Evolutionary conservation across 2,329 filamentous ascomycete genomes (phyloP).

Genomic region (Cytospora piceicola): DNA sequence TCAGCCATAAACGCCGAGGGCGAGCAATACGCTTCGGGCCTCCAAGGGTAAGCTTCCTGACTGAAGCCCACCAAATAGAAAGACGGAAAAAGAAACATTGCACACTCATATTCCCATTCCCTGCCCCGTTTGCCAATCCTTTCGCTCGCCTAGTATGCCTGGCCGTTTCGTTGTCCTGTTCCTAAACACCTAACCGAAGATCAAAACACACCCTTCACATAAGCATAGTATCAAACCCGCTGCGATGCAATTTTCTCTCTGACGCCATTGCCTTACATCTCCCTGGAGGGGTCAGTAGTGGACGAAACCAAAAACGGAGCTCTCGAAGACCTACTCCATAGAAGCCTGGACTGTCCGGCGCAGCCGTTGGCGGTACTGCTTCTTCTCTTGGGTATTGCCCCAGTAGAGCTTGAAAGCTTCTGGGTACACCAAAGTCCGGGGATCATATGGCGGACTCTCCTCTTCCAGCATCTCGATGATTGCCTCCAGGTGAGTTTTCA

Average conservation of each 20-base stretch:
- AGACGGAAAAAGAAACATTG: constrained; percentile 6
- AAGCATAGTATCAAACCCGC: constrained; percentile 15
- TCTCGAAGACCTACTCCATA: constrained; percentile 53
- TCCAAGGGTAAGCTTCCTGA: neutral
- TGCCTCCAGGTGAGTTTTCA: constrained; percentile 80
- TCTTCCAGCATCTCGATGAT: constrained; percentile 86
- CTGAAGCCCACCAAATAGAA: constrained; percentile 8
- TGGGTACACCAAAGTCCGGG: constrained; percentile 81
- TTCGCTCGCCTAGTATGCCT: constrained; percentile 22
- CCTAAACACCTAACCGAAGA: constrained; percentile 22
- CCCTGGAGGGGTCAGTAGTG: neutral
- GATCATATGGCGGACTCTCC: constrained; percentile 85
- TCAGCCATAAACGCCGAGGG: constrained; percentile 30
- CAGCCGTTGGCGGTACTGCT: constrained; percentile 80
- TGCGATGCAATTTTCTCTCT: neutral
- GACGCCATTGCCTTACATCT: neutral
- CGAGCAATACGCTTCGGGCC: constrained; percentile 1
- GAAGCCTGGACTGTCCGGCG: constrained; percentile 75
- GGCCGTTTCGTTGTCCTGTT: constrained; percentile 1
- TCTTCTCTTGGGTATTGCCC: constrained; percentile 78
- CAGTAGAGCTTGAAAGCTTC: constrained; percentile 88
- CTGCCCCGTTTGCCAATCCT: constrained; percentile 19
- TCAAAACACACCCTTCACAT: neutral
- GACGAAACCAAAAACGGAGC: neutral
- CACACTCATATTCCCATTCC: constrained; percentile 16